Evolutionary conservation across 2,329 filamentous ascomycete genomes (phyloP), one percentile per base, ranked within the genome.

Genomic region (Ceratocystis huliohia): DNA sequence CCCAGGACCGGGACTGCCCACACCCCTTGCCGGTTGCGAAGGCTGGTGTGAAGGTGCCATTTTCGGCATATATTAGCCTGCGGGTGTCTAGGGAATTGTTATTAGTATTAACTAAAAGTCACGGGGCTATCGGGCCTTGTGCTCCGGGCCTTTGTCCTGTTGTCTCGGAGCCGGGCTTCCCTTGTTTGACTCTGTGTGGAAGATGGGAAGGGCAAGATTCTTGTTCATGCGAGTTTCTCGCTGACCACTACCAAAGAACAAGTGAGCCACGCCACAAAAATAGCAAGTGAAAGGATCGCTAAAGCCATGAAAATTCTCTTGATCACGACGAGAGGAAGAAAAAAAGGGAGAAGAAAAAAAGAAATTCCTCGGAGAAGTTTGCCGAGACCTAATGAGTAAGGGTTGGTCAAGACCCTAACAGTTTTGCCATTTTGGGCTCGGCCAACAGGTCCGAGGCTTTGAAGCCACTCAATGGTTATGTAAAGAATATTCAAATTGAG

Each of bases 11-110:
- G 53, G 6, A 6, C 28, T 37, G 6, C 5, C 28, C 8, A 8
- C 56, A n/a, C 17, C 15, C 3, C 25, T 28, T n/a, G 28, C 56
- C 17, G 56, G 30, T n/a, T 37, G 64, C 15, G 53, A 7, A 33
- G 13, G 53, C 41, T 33, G 57, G 17, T 61, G 53, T 17, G 53
- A n/a, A 10, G 56, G 56, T 45, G 41, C 44, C 33, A 65, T 61
- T 22, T 28, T 64, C 5, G 13, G 30, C 25, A 6, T 8, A 8
- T 44, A n/a, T 25, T 20, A 25, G 20, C 10, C 48, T 53, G 22
- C 48, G 48, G 22, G 37, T 13, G 37, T 41, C 37, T 41, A 41
- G 37, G 37, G 37, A 15, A 41, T 15, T 41, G 37, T 41, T 13
- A 15, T 15, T 15, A 13, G 3, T 41, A 41, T 15, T 41, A 41